Conservation (phyloP, 768 basidiomycete genomes). For the Hortiboletus flavorubellus region DNA sequence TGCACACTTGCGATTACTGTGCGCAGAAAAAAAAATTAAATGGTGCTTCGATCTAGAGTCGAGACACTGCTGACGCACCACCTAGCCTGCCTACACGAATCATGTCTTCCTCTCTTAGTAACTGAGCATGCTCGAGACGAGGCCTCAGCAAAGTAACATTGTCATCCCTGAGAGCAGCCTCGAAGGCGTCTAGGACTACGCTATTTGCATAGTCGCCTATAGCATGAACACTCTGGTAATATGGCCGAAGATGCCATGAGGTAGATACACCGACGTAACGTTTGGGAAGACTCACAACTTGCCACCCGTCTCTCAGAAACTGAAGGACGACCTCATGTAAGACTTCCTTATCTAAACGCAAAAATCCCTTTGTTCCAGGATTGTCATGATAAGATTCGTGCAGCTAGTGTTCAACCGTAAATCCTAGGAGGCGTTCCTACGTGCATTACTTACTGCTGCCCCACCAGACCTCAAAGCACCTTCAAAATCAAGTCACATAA, state of each 20-base stretch:
- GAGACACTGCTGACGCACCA: constrained; percentile 40
- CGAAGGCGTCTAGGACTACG: constrained; percentile 80
- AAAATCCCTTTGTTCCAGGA: constrained; percentile 69
- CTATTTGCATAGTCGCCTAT: constrained; percentile 88
- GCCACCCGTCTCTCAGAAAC: constrained; percentile 82
- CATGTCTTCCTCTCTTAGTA: constrained; percentile 76
- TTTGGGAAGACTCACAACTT: constrained; percentile 60
- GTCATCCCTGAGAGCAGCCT: constrained; percentile 55
- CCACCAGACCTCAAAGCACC: constrained; percentile 89
- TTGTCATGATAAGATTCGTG: constrained; percentile 82
- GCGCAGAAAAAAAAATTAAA: neutral
- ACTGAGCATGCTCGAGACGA: constrained; percentile 89
- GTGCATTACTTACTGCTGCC: constrained; percentile 58
- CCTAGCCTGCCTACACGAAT: constrained; percentile 73
- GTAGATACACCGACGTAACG: neutral
- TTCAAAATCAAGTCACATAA: constrained; percentile 25
- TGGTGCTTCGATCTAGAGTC: neutral
- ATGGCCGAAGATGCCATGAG: neutral
- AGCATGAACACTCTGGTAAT: constrained; percentile 74
- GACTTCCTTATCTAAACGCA: constrained; percentile 64
- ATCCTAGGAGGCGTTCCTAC: neutral
- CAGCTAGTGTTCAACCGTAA: constrained; percentile 41
- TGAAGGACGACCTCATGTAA: constrained; percentile 61
- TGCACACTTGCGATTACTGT: constrained; percentile 88
- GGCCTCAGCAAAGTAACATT: constrained; percentile 68